Evolutionary conservation across 2,329 filamentous ascomycete species (phyloP).

Genomic region (Hirsutella rhossiliensis): DNA sequence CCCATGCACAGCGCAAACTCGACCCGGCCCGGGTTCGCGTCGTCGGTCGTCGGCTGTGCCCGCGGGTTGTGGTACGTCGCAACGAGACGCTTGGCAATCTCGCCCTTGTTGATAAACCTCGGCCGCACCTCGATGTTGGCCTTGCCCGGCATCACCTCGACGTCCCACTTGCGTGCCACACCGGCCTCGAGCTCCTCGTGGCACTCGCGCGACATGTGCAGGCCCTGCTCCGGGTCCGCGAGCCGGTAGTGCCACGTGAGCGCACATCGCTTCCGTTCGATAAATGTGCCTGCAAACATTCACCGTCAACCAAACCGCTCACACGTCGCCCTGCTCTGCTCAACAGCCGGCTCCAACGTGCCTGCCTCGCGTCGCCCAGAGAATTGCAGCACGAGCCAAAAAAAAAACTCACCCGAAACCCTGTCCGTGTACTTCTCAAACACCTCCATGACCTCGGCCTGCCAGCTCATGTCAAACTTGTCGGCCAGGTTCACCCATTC

Average conservation of each 20-base stretch:
- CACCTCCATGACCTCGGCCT: conserved; percentile 67
- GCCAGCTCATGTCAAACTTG: conserved; percentile 84
- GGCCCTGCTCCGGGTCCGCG: conserved; percentile 74
- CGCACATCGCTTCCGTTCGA: conserved; percentile 88
- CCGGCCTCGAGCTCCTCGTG: conserved; percentile 69
- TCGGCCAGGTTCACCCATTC: conserved; percentile 86
- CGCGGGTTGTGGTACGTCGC: conserved; percentile 51
- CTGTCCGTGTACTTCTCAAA: conserved; percentile 84
- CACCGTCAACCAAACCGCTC: too few species aligned
- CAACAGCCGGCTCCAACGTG: too few species aligned
- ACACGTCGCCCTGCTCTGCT: too few species aligned
- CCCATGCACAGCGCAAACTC: conserved; percentile 87
- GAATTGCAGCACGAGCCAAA: too few species aligned
- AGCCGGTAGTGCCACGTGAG: conserved; percentile 96
- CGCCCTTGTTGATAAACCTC: conserved; percentile 95
- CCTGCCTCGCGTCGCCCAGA: too few species aligned
- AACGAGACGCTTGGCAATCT: conserved; percentile 79
- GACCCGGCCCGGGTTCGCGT: conserved; percentile 37
- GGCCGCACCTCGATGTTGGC: conserved; percentile 96
- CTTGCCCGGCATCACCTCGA: conserved; percentile 95
- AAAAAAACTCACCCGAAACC: conserved; percentile 55
- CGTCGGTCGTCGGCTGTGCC: conserved; percentile 31
- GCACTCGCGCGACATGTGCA: conserved; percentile 69
- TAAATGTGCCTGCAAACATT: conserved; percentile 57
- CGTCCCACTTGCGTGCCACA: conserved; percentile 69